Base-by-base conservation (phyloP, 1,284 basidiomycete genomes). In the Coniferiporia weirii region DNA sequence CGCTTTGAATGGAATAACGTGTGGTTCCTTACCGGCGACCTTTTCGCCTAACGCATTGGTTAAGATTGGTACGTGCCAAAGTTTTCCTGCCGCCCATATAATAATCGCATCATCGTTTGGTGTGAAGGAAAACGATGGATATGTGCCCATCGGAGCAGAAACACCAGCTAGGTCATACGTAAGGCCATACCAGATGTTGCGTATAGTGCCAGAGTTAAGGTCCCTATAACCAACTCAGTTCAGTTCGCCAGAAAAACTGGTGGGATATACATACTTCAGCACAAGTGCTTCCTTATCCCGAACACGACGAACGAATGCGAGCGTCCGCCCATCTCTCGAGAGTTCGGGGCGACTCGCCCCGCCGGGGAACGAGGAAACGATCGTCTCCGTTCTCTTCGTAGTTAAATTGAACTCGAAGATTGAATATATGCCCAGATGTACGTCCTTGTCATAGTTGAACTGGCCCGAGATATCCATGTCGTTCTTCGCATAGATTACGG, bases 111-210 rank as follows among this genome's bases (percentile, higher is more conserved):
- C 75, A 63, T 85, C 82, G 6, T 73, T 70, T 0, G 84, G 82
- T 0, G 82, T 80, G 68, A 88, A 89, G 2, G 85, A 76, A 65
- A 85, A 89, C 0, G 85, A 83, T 0, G 87, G 86, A 64, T 89
- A 89, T 22, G 87, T 86, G 15, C 87, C 85, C 83, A 87, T 87
- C 0, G 86, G 84, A 4, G 86, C 83, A 9, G 81, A 86, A 51
- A 86, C 75, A 4, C 70, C 69, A n/a, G 76, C 75, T 15, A 83
- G 72, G 66, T 89, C 87, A 64, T 85, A 87, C 1, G 78, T 83
- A 35, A 89, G 75, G 0, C 85, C 87, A 55, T 87, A 72, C 83
- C 84, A 89, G n/a, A 82, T 70, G 64, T 89, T 71, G 61, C 77
- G 79, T 36, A 85, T 72, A 0, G 83, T 84, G 7, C 87, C 87